These are phyloP conservation scores for Nakaseomyces kungkrabaensis DNA, from an alignment of 1,139 yeast genomes.

Conservation along the genomic window DNA sequence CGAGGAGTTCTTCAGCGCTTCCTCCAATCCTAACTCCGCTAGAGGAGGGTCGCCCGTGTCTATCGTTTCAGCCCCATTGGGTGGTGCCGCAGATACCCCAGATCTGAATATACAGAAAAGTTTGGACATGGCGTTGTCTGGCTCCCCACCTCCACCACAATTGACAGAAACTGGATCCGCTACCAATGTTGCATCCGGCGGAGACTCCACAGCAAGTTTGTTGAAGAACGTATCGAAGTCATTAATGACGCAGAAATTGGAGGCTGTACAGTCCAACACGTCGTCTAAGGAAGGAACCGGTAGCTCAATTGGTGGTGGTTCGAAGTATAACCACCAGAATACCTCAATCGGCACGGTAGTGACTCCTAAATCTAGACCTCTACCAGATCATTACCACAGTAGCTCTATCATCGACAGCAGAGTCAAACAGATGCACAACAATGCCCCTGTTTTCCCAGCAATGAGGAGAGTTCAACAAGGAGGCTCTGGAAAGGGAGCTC, in stretches of 20 bases:
- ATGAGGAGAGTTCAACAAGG: conserved; percentile 19
- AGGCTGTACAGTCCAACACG: conserved; percentile 7
- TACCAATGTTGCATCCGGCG: not conserved
- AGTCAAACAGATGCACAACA: conserved; percentile 12
- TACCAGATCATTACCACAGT: conserved; percentile 1
- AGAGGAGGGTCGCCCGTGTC: conserved; percentile 4
- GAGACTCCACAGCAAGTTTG: conserved; percentile 15
- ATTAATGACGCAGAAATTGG: conserved; percentile 13
- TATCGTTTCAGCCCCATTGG: not conserved
- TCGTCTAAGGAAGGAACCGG: conserved; percentile 1
- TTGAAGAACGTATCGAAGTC: conserved; percentile 19
- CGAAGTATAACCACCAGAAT: not conserved
- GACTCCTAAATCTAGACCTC: conserved; percentile 2
- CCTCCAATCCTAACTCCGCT: conserved; percentile 6
- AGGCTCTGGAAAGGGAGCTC: conserved; percentile 10
- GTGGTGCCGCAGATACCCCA: too few relatives aligned
- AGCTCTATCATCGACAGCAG: conserved; percentile 7
- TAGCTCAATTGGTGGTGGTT: not conserved
- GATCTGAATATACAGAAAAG: not conserved
- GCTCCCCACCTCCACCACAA: not conserved
- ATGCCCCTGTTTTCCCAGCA: conserved; percentile 14
- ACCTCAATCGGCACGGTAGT: conserved; percentile 1
- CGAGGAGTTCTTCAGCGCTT: conserved; percentile 15
- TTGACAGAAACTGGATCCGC: not conserved
- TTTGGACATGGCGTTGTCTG: not conserved